A percentile compares a stretch with the other conserved stretches of the same genome.
phyloP scores from a whole-genome alignment of 2,329 filamentous ascomycete species.

The Graphilbum sp. region DNA sequence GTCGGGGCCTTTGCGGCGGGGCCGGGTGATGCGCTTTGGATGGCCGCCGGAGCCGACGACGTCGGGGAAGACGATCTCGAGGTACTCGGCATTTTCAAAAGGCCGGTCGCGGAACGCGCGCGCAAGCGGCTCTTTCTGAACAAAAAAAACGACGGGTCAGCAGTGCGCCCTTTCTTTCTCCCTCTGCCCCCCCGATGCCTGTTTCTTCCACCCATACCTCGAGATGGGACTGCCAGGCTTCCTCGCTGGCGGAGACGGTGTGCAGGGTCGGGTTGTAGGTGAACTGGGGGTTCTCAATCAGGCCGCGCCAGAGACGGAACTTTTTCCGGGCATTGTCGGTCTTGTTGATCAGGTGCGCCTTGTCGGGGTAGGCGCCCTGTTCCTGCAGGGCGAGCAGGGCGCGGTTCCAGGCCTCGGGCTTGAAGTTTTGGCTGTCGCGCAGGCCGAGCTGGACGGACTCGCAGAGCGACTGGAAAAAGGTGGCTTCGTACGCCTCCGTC shows the following conservation, averaged over 20 bases:
- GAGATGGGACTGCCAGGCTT: slow-evolving; percentile 39
- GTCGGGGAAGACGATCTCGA: slow-evolving; percentile 44
- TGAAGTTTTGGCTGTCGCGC: slow-evolving; percentile 35
- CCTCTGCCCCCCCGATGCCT: too few relatives aligned
- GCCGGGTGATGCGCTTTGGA: slow-evolving; percentile 41
- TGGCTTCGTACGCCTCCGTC: slow-evolving; percentile 40
- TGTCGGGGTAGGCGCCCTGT: slow-evolving; percentile 40
- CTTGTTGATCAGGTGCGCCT: slow-evolving; percentile 47
- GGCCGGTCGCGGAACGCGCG: slow-evolving; percentile 38
- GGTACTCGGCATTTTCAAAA: slow-evolving; percentile 44
- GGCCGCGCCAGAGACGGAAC: slow-evolving; percentile 42
- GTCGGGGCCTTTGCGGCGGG: slow-evolving; percentile 31
- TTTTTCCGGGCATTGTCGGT: slow-evolving; percentile 47
- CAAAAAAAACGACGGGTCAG: too few relatives aligned
- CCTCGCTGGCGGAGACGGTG: slow-evolving; percentile 38
- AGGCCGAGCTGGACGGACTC: slow-evolving; percentile 40
- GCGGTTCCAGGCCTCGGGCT: slow-evolving; percentile 43
- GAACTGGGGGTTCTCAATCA: slow-evolving; percentile 41
- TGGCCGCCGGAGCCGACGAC: slow-evolving; percentile 43
- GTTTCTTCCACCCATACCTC: too few relatives aligned
- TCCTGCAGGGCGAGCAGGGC: slow-evolving; percentile 37
- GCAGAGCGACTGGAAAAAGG: slow-evolving; percentile 44
- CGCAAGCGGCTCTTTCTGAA: slow-evolving; percentile 43
- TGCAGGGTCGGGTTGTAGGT: slow-evolving; percentile 32
- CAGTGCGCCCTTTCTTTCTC: too few relatives aligned